Percentiles rank a stretch among this genome's conserved stretches.
phyloP scores from a whole-genome alignment of 2,329 filamentous ascomycete species.

The Scortechinia acanthostroma region DNA sequence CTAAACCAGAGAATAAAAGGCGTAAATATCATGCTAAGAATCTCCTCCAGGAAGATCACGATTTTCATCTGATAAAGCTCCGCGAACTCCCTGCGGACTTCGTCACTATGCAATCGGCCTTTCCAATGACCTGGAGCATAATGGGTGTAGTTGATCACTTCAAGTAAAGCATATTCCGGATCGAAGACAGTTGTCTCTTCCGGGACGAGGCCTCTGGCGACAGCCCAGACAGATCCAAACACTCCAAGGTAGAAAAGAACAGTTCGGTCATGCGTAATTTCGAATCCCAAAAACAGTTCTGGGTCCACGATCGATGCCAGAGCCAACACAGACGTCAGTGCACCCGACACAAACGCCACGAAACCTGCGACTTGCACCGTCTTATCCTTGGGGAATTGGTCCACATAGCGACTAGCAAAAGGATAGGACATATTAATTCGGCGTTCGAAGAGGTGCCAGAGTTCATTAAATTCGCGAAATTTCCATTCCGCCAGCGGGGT shows the following conservation, averaged over 20 bases:
- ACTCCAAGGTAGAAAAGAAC: slow-evolving; percentile 85
- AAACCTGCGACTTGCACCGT: slow-evolving; percentile 79
- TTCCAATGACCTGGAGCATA: slow-evolving; percentile 88
- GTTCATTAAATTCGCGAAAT: slow-evolving; percentile 95
- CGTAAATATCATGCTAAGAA: slow-evolving; percentile 85
- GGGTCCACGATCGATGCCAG: slow-evolving; percentile 81
- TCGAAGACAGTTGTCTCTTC: slow-evolving; percentile 87
- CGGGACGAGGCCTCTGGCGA: slow-evolving; percentile 75
- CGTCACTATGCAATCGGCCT: slow-evolving; percentile 81
- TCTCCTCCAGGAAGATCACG: slow-evolving; percentile 84
- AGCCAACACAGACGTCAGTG: slow-evolving; percentile 77
- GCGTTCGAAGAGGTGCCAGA: slow-evolving; percentile 84
- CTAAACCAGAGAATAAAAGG: slow-evolving; percentile 83
- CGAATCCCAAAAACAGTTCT: slow-evolving; percentile 83
- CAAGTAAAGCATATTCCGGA: slow-evolving; percentile 78
- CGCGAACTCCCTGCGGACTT: slow-evolving; percentile 85
- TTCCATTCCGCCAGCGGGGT: slow-evolving; percentile 95
- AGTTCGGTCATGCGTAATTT: slow-evolving; percentile 81
- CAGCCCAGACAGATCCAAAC: slow-evolving; percentile 75
- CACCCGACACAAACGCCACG: slow-evolving; percentile 79
- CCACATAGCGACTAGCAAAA: slow-evolving; percentile 83
- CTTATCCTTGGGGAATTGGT: slow-evolving; percentile 94
- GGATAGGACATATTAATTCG: slow-evolving; percentile 91
- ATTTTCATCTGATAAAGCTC: slow-evolving; percentile 87
- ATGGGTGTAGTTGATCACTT: slow-evolving; percentile 87